Evolutionary conservation across 2,329 filamentous ascomycete genomes (phyloP).

Genomic region (Aspergillus sp.): DNA sequence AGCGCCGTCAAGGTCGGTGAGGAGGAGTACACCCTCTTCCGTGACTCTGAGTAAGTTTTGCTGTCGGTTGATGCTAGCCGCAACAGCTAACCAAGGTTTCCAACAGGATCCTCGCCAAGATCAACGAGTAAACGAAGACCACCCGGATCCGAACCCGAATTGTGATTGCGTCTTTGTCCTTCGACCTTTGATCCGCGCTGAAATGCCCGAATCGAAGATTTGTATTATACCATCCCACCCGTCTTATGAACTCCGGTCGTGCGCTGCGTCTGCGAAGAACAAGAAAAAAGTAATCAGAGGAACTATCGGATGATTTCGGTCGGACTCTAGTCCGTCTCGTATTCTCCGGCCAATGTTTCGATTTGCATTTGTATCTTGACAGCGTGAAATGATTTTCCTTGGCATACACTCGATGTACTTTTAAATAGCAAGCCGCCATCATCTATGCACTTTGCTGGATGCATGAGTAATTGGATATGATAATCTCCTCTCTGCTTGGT

Average conservation of each 20-base stretch:
- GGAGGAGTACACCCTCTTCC: conserved; percentile 93
- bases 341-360: conserved; percentile 15
- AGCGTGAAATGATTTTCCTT: conserved; percentile 26
- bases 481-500: conserved; percentile 30
- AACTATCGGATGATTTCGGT: conserved; percentile 3
- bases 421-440: conserved; percentile 25
- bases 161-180: conserved; percentile 15
- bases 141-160: conserved; percentile 3
- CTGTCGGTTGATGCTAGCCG: neutral
- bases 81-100: conserved; percentile 14
- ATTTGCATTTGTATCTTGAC: conserved; percentile 21
- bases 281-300: conserved; percentile 21
- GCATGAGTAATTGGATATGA: conserved; percentile 29
- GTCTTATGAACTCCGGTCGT: conserved; percentile 24
- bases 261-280: conserved; percentile 10
- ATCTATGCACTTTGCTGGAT: conserved; percentile 14
- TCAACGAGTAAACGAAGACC: conserved; percentile 75
- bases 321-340: conserved; percentile 6
- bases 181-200: conserved; percentile 16
- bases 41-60: conserved; percentile 88
- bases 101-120: conserved; percentile 92
- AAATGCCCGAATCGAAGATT: conserved; percentile 18
- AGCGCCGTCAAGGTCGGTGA: conserved; percentile 96
- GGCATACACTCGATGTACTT: conserved; percentile 35
- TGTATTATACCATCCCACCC: conserved; percentile 37